Base-by-base conservation (phyloP, 108 stramenopile genomes). In the Epithemia pelagica region DNA sequence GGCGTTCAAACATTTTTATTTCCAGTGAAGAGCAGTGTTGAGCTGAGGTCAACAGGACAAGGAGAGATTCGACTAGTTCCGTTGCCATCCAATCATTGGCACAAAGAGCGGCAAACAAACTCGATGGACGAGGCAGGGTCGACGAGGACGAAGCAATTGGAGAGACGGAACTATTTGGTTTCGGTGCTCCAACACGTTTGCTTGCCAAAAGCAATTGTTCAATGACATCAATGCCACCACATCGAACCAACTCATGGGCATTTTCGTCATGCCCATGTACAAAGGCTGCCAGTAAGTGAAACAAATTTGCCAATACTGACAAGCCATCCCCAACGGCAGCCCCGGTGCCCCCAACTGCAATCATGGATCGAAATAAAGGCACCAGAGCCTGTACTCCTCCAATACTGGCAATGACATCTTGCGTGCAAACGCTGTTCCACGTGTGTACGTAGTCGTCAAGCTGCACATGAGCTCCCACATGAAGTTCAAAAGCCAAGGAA, bases 321-420 rank as follows among this genome's bases (percentile, higher is more conserved):
- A 64, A 55, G n/a, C 37, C 37, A 46, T 46, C 60, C 19, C n/a
- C 26, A 30, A 0, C 46, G 52, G 5, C 21, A 23, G 56, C 37
- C 10, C 10, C 21, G 25, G 56, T 58, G 21, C 25, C 56, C 7
- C 56, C 26, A 7, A 26, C 65, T 2, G 52, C 20, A 29, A 73
- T 62, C 27, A 75, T 54, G 22, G 64, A 30, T 46, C 61, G 52
- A 55, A 87, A 75, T 24, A 89, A 61, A 0, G 89, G 84, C 24
- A 94, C 30, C 18, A 90, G 25, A 26, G 78, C 55, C 59, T 90
- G 89, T 8, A 89, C 60, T 2, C 92, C 92, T 33, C 87, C 92
- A 52, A 89, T 69, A 61, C 82, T 82, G 15, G 67, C 70, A 3
- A 93, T 73, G 1, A 78, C 77, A 58, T 85, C 78, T 68, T 82